Conservation (phyloP, 352 stramenopile species). For the Phytophthora foliorum region DNA sequence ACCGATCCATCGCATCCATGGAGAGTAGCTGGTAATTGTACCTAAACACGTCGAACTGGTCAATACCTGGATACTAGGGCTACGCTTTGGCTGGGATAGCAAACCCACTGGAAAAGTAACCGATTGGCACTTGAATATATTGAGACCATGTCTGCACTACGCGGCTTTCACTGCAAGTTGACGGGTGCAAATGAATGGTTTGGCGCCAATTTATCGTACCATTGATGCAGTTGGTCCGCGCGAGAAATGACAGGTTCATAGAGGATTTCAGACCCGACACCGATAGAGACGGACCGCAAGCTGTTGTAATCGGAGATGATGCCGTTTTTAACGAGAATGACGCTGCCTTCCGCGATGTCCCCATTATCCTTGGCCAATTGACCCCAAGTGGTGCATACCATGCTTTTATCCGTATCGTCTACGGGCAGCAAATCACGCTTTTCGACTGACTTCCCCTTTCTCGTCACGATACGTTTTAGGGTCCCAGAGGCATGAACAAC, state of each 20-base stretch:
- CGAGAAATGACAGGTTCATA: neutral
- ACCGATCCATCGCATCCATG: neutral
- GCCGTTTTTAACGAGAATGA: neutral
- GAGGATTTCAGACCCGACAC: neutral
- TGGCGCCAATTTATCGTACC: neutral
- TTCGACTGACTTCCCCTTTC: neutral
- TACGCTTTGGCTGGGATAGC: conserved; percentile 3
- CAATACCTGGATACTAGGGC: too few species aligned
- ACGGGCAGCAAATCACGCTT: neutral
- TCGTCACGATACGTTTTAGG: neutral
- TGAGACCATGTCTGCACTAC: too few species aligned
- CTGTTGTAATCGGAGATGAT: neutral
- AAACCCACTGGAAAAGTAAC: conserved; percentile 1
- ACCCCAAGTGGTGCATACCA: conserved; percentile 8
- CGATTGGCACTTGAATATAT: neutral
- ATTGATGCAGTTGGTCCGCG: neutral
- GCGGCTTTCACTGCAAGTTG: neutral
- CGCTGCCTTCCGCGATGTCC: neutral
- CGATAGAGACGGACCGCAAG: neutral
- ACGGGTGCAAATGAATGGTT: neutral
- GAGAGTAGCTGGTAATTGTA: too few species aligned
- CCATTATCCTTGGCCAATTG: neutral
- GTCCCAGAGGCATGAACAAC: neutral
- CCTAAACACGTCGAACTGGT: too few species aligned
- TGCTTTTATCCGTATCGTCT: neutral